phyloP scores from a whole-genome alignment of 2,329 filamentous ascomycete genomes.

The Chrysoporthe austroafricana region DNA sequence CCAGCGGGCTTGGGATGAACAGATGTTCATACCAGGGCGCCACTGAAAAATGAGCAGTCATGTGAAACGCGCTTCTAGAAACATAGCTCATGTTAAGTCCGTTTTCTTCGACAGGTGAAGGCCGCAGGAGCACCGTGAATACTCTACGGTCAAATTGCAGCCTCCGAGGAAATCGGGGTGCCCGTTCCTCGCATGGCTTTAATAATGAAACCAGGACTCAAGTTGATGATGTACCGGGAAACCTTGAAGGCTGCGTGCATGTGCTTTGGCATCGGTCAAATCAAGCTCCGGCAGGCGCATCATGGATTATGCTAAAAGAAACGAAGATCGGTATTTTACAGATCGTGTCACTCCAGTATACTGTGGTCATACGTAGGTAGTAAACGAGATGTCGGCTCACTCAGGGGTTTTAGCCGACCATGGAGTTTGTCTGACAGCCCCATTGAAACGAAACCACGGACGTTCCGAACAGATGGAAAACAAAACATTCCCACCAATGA shows the following conservation, averaged over 20 bases:
- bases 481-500: slow-evolving; percentile 25
- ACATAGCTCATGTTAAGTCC: not conserved
- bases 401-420: not conserved
- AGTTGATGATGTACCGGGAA: not conserved
- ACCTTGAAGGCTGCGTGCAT: not conserved
- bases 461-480: slow-evolving; percentile 21
- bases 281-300: not conserved
- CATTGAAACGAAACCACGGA: slow-evolving; percentile 25
- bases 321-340: not conserved
- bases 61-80: not conserved
- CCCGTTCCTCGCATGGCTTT: not conserved
- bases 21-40: not conserved
- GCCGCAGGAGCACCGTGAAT: not conserved
- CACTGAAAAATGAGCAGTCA: not conserved
- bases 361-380: not conserved
- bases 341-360: not conserved
- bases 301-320: not conserved
- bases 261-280: not conserved
- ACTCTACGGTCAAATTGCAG: not conserved
- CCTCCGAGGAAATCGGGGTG: not conserved
- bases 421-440: slow-evolving; percentile 3
- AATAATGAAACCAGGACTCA: not conserved
- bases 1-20: not conserved
- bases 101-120: not conserved
- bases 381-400: not conserved